Conservation (phyloP, 106 monocot species). For the Vanilla planifolia region DNA sequence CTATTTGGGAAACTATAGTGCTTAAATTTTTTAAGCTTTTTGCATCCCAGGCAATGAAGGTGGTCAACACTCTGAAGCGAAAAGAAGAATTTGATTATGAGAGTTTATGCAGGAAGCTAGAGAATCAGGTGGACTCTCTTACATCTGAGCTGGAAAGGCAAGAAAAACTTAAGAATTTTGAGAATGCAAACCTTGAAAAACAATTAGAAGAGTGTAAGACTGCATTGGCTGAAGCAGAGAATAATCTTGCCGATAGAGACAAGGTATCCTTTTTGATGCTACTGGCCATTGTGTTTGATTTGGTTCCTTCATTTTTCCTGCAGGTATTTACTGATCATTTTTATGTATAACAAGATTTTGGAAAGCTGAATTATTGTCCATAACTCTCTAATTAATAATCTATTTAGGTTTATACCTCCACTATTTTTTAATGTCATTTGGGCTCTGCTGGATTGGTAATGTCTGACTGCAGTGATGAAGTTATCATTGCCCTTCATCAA, state of each 20-base stretch:
- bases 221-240: constrained; percentile 37
- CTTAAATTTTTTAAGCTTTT: constrained; percentile 4
- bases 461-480: too few species aligned
- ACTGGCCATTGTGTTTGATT: too few species aligned
- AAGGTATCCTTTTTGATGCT: constrained; percentile 35
- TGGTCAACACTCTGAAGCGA: constrained; percentile 57
- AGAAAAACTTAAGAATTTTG: constrained; percentile 39
- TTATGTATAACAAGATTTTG: neutral
- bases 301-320: neutral
- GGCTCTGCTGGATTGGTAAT: too few species aligned
- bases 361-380: too few species aligned
- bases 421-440: too few species aligned
- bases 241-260: constrained; percentile 20
- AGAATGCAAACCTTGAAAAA: constrained; percentile 44
- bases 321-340: too few species aligned
- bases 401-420: too few species aligned
- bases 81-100: constrained; percentile 89
- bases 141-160: constrained; percentile 61
- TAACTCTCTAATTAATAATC: too few species aligned
- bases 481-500: too few species aligned
- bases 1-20: neutral
- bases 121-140: constrained; percentile 52
- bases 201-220: constrained; percentile 41
- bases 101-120: constrained; percentile 54
- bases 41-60: constrained; percentile 71